Conservation (phyloP, 106 monocot species). For the Platanthera zijinensis region DNA sequence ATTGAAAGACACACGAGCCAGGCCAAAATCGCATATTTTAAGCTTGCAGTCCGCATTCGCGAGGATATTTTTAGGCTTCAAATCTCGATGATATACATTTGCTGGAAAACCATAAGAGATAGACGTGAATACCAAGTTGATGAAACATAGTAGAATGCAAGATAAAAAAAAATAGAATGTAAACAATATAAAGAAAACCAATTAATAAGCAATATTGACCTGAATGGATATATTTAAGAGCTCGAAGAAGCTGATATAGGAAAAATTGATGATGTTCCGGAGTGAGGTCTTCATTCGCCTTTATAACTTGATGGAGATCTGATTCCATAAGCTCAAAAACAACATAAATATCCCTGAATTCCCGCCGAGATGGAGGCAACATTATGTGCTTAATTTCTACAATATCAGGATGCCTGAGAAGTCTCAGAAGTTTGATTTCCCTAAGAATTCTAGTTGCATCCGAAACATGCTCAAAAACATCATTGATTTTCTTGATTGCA, state of each 20-base stretch:
- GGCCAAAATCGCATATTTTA: conserved; percentile 78
- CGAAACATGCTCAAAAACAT: conserved; percentile 74
- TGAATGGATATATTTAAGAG: conserved; percentile 70
- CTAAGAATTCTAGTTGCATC: conserved; percentile 60
- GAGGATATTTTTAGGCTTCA: conserved; percentile 76
- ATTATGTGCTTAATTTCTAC: conserved; percentile 76
- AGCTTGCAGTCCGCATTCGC: conserved; percentile 76
- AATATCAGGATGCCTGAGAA: conserved; percentile 59
- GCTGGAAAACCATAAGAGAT: conserved; percentile 21
- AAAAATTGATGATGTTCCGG: conserved; percentile 65
- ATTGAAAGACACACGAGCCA: conserved; percentile 59
- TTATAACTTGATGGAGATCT: conserved; percentile 70
- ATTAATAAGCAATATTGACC: conserved; percentile 17
- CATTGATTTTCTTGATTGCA: conserved; percentile 70
- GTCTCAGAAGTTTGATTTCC: conserved; percentile 64
- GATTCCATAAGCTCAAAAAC: conserved; percentile 82
- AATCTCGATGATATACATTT: conserved; percentile 70
- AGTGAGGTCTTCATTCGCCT: conserved; percentile 70
- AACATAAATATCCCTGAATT: conserved; percentile 75
- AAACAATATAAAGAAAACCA: neutral
- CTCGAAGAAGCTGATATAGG: conserved; percentile 61
- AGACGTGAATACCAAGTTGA: neutral
- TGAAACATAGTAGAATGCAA: neutral
- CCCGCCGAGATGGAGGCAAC: conserved; percentile 64
- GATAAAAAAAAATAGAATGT: neutral